Base-by-base conservation (phyloP, 192 early-diverging fungal genomes). In the Coemansia sp. region DNA sequence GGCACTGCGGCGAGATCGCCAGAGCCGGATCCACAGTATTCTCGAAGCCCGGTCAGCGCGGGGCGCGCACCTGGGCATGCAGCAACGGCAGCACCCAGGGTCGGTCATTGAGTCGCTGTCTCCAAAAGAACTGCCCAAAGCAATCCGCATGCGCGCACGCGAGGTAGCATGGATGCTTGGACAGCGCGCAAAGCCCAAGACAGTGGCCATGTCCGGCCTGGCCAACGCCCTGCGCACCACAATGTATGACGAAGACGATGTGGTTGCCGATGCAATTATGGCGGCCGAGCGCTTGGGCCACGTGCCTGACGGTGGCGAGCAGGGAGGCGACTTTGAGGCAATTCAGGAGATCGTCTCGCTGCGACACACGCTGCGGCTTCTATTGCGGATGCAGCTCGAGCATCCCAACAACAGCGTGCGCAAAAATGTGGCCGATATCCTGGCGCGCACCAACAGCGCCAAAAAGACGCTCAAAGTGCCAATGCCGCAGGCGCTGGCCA, bases 131-230 rank as follows among this genome's bases (percentile, higher is more conserved):
- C 39, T 73, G 15, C 63, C 66, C 43, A 63, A 60, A 19, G 61
- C 49, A 5, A 66, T 79, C 48, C 66, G 76, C 15, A 12, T 59
- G 41, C 67, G 70, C 2, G 76, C 76, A n/a, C 70, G 71, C 63
- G 78, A 80, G 2, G 59, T 68, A 1, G 72, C 57, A 37, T 75
- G 67, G 72, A 62, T 75, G 78, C 54, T 71, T 21, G 72, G 72
- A 48, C 61, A 65, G 41, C 64, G 66, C 41, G 51, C 66, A 22
- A 66, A 67, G 59, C 45, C 72, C 39, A 65, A 39, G 37, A 17
- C 55, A 0, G 55, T 66, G 2, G 53, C 27, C 3, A 49, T 80
- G 21, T 72, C 68, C 9, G 38, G 52, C 23, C 62, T 80, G 39
- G 78, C 78, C 9, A 61, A 69, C 17, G 67, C 60, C 6, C 53